A percentile compares a stretch with the other conserved stretches of the same genome.
Conservation (phyloP, 805 yeast species). For the Myxozyma neglecta region DNA sequence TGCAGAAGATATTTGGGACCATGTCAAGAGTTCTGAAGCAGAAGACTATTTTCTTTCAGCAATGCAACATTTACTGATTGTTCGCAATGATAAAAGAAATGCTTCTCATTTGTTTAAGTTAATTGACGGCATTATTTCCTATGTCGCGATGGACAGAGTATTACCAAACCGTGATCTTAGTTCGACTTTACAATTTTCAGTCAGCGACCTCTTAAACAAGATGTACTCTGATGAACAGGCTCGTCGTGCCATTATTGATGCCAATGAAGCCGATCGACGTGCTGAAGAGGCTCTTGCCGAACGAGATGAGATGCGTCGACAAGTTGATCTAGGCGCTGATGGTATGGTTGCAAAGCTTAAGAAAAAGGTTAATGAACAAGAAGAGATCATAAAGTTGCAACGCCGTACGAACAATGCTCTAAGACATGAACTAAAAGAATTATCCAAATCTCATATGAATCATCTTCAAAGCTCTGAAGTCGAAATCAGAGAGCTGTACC, state of each 20-base stretch:
- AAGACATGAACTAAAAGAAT: slow-evolving; percentile 60
- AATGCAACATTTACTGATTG: slow-evolving; percentile 63
- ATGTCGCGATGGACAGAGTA: slow-evolving; percentile 54
- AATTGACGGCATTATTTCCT: slow-evolving; percentile 64
- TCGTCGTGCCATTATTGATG: slow-evolving; percentile 61
- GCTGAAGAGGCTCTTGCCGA: slow-evolving; percentile 61
- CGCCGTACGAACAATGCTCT: slow-evolving; percentile 63
- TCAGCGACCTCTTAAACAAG: slow-evolving; percentile 53
- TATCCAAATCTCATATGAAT: slow-evolving; percentile 46
- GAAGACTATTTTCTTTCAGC: slow-evolving; percentile 61
- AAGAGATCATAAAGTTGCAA: slow-evolving; percentile 56
- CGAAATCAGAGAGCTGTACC: slow-evolving; percentile 58
- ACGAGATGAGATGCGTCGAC: slow-evolving; percentile 61
- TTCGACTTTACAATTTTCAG: slow-evolving; percentile 33
- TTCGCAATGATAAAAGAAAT: slow-evolving; percentile 44
- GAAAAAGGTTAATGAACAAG: slow-evolving; percentile 64
- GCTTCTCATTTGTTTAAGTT: slow-evolving; percentile 56
- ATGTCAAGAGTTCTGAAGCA: slow-evolving; percentile 58
- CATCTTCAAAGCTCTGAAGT: slow-evolving; percentile 50
- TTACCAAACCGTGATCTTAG: slow-evolving; percentile 38
- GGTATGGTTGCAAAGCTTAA: slow-evolving; percentile 63
- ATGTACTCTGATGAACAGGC: slow-evolving; percentile 87
- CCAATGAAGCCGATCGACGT: slow-evolving; percentile 52
- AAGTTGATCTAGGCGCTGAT: slow-evolving; percentile 72
- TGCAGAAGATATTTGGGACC: slow-evolving; percentile 57